A percentile compares a stretch with the other conserved stretches of the same genome.
phyloP scores from a whole-genome alignment of 129 eudicot species.

The Escallonia herrerae region DNA sequence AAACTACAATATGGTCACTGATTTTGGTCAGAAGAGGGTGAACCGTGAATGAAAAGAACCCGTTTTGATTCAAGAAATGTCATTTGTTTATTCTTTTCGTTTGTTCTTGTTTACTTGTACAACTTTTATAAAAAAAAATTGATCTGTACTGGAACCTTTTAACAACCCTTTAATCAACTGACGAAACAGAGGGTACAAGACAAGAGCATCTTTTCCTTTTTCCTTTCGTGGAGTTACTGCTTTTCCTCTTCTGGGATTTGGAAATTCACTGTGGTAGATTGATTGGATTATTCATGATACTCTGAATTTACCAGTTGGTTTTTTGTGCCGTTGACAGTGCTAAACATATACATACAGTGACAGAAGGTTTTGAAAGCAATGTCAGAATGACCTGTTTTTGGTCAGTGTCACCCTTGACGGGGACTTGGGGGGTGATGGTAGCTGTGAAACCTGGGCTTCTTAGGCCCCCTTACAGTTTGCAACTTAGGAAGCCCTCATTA shows the following conservation, averaged over 20 bases:
- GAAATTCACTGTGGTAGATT: not conserved
- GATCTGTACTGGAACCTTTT: not conserved
- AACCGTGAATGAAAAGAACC: constrained; percentile 1
- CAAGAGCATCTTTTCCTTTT: not conserved
- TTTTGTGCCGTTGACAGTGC: not conserved
- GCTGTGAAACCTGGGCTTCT: not conserved
- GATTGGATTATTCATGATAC: not conserved
- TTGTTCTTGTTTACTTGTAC: too few species aligned
- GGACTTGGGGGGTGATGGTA: not conserved
- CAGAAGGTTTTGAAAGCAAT: not conserved
- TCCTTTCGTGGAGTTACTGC: too few species aligned
- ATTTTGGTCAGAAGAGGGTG: not conserved
- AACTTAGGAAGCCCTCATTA: not conserved
- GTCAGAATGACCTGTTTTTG: not conserved
- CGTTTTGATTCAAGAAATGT: too few species aligned
- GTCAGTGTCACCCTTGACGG: not conserved
- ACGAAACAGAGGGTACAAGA: not conserved
- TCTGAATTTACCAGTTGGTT: not conserved
- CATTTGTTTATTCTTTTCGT: too few species aligned
- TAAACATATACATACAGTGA: not conserved
- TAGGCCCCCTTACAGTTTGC: not conserved
- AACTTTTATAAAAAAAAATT: not conserved
- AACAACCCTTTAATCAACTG: not conserved
- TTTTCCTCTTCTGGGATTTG: not conserved
- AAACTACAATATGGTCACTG: not conserved